A percentile compares a stretch with the other conserved stretches of the same genome.
Evolutionary conservation across 2,329 filamentous ascomycete genomes (phyloP).

Genomic region (Xylariaceae sp.): DNA sequence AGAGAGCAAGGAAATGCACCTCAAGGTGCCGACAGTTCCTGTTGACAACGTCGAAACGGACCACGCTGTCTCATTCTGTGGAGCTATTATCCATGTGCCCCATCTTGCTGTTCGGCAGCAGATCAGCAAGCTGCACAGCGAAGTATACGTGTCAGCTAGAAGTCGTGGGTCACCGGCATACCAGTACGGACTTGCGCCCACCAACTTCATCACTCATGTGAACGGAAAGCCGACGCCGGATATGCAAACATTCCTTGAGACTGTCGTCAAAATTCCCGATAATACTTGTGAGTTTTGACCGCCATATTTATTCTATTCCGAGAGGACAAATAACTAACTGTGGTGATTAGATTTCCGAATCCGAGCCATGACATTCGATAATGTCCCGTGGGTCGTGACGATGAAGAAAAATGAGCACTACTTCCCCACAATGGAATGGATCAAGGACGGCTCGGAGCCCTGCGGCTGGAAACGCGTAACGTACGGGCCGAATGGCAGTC

Average conservation of each 20-base stretch:
- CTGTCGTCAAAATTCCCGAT: conserved; percentile 83
- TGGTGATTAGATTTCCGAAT: conserved; percentile 70
- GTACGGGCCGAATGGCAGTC: conserved; percentile 49
- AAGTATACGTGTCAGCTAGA: conserved; percentile 89
- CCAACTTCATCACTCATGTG: conserved; percentile 95
- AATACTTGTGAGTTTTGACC: conserved; percentile 68
- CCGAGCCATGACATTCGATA: conserved; percentile 96
- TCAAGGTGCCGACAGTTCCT: conserved; percentile 77
- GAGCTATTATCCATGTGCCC: conserved; percentile 84
- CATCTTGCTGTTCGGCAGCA: conserved; percentile 96
- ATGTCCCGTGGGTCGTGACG: conserved; percentile 97
- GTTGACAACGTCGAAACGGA: conserved; percentile 90
- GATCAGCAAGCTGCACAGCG: conserved; percentile 91
- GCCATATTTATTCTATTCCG: not conserved
- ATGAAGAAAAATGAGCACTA: conserved; percentile 99
- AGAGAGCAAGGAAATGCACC: conserved; percentile 69
- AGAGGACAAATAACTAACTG: conserved; percentile 18
- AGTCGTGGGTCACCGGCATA: conserved; percentile 78
- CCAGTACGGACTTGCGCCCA: conserved; percentile 87
- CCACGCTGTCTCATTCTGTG: conserved; percentile 89
- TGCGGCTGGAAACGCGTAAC: conserved; percentile 60
- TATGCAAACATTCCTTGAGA: conserved; percentile 70
- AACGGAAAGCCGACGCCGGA: conserved; percentile 83
- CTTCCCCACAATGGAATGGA: conserved; percentile 65
- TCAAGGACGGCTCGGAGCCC: conserved; percentile 54